Conservation (phyloP, 768 basidiomycete species). For the Clitopilus hobsonii region DNA sequence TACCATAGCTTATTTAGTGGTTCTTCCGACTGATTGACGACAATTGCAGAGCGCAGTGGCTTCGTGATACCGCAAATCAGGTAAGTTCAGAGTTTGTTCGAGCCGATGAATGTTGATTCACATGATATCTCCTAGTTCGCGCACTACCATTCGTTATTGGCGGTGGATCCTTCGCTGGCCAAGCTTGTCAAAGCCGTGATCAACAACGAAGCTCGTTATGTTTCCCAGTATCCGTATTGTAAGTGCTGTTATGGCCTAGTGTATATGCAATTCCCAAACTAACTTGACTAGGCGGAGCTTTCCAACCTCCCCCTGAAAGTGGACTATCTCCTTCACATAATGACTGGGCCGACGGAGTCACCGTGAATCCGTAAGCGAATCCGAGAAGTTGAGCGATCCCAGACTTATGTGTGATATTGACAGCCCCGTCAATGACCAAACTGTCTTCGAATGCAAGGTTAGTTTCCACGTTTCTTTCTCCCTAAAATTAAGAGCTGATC, state of each 20-base stretch:
- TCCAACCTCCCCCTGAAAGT: slow-evolving; percentile 78
- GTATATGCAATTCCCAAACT: background rate
- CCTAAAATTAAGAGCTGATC: background rate
- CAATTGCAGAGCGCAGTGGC: slow-evolving; percentile 66
- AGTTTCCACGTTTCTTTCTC: background rate
- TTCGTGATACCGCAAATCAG: slow-evolving; percentile 79
- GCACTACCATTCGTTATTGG: slow-evolving; percentile 58
- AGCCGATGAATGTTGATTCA: background rate
- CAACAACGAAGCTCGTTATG: slow-evolving; percentile 74
- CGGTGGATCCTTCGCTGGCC: slow-evolving; percentile 53
- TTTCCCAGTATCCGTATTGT: slow-evolving; percentile 73
- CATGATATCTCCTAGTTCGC: too few species aligned
- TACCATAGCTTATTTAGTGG: background rate
- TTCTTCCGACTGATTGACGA: slow-evolving; percentile 3
- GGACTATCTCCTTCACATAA: slow-evolving; percentile 61
- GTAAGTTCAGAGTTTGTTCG: slow-evolving; percentile 37
- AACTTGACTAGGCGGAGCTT: slow-evolving; percentile 48
- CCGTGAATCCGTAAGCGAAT: slow-evolving; percentile 63
- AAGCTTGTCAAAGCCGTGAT: slow-evolving; percentile 76
- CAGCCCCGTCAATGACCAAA: slow-evolving; percentile 64
- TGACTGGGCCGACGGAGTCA: slow-evolving; percentile 64
- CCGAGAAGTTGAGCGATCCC: background rate
- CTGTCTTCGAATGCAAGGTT: slow-evolving; percentile 83
- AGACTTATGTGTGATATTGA: background rate
- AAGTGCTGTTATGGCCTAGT: too few species aligned